Conservation (phyloP, 2,329 filamentous ascomycete genomes). For the Aureobasidium sp. region DNA sequence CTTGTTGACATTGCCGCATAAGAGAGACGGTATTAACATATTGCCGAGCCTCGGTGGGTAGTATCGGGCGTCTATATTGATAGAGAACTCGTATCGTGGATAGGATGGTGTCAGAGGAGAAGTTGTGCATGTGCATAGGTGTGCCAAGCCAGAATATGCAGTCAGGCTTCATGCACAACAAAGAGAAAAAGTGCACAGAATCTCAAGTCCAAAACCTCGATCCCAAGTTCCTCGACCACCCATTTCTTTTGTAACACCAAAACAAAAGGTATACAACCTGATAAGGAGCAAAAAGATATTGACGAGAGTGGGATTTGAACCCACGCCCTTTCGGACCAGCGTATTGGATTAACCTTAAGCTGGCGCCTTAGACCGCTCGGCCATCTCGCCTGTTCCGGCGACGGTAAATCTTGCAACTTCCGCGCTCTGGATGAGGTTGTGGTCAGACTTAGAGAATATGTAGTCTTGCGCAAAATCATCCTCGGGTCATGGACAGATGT, state of each 20-base stretch:
- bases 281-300: neutral
- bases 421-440: no score
- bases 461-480: no score
- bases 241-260: neutral
- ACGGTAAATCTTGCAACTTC: no score
- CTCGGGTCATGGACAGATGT: no score
- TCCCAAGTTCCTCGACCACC: neutral
- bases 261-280: neutral
- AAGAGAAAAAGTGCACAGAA: neutral
- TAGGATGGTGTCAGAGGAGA: neutral
- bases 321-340: constrained; percentile 7
- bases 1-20: no score
- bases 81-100: neutral
- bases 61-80: no score
- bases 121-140: neutral
- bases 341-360: constrained; percentile 7
- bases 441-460: no score
- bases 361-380: constrained; percentile 13
- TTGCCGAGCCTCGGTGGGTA: no score
- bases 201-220: no score
- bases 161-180: neutral
- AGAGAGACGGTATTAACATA: no score
- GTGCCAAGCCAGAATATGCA: neutral
- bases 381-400: neutral
- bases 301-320: constrained; percentile 9